Conservation (phyloP, 176 grass and related monocot genomes). For the Rhynchospora pubera region DNA sequence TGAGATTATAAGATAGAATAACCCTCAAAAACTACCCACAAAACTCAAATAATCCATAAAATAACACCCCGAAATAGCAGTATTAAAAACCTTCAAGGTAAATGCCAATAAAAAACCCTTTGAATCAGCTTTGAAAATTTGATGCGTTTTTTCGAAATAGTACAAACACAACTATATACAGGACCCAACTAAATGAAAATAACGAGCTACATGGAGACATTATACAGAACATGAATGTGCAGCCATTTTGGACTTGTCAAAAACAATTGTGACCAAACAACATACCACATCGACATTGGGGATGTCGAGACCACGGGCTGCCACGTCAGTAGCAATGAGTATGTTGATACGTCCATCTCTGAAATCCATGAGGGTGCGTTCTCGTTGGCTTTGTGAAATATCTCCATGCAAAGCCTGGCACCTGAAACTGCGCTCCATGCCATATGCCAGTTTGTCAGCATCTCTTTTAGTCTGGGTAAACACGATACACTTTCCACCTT, state of each 20-base stretch:
- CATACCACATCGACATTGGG: slow-evolving; percentile 94
- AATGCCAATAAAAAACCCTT: neutral
- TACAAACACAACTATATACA: neutral
- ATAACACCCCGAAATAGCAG: neutral
- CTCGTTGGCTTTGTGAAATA: slow-evolving; percentile 91
- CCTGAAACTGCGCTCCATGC: slow-evolving; percentile 67
- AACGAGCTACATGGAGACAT: neutral
- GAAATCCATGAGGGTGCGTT: slow-evolving; percentile 79
- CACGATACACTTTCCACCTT: slow-evolving; percentile 93
- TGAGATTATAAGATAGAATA: neutral
- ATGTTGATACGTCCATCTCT: slow-evolving; percentile 81
- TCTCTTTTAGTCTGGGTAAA: slow-evolving; percentile 97
- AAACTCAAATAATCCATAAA: neutral
- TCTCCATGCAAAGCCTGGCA: slow-evolving; percentile 89
- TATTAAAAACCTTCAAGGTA: neutral
- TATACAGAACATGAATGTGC: neutral
- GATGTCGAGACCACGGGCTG: slow-evolving; percentile 92
- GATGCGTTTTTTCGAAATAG: neutral
- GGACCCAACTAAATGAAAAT: neutral
- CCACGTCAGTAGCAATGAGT: slow-evolving; percentile 84
- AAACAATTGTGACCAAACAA: slow-evolving; percentile 10
- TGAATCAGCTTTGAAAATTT: neutral
- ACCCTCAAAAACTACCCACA: neutral
- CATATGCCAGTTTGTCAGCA: slow-evolving; percentile 76
- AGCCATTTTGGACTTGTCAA: slow-evolving; percentile 7